Evolutionary conservation across 179 eudicot genomes (phyloP).

Genomic region (Corrigiola litoralis): DNA sequence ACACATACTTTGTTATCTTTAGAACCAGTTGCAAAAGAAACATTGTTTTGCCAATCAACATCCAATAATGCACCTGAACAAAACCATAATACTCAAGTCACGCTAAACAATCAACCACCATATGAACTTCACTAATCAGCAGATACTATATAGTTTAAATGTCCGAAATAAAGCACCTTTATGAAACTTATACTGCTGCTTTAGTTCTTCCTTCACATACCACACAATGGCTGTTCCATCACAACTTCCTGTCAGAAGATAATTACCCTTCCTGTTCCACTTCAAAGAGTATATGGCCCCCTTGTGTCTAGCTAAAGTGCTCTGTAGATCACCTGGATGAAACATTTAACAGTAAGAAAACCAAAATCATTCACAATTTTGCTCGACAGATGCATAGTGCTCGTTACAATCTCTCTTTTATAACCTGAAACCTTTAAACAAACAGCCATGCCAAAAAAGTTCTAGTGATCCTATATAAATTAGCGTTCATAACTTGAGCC

Average conservation of each 20-base stretch:
- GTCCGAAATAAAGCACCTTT: slow-evolving; percentile 51
- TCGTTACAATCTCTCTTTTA: background rate
- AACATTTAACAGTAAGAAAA: background rate
- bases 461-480: background rate
- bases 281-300: slow-evolving; percentile 89
- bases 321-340: slow-evolving; percentile 61
- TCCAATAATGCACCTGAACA: slow-evolving; percentile 81
- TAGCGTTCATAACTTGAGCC: background rate
- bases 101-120: background rate
- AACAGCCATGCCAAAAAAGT: background rate
- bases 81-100: slow-evolving; percentile 10
- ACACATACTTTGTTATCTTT: slow-evolving; percentile 89
- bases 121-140: background rate
- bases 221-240: slow-evolving; percentile 92
- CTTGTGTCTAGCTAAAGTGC: slow-evolving; percentile 68
- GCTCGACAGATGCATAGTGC: background rate
- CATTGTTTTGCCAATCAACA: slow-evolving; percentile 93
- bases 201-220: slow-evolving; percentile 77
- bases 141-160: too few relatives aligned
- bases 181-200: slow-evolving; percentile 81
- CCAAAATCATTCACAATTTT: background rate
- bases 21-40: slow-evolving; percentile 90
- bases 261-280: slow-evolving; percentile 93
- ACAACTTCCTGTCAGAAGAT: slow-evolving; percentile 89
- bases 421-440: background rate